A percentile compares a stretch with the other conserved stretches of the same genome.
phyloP scores from a whole-genome alignment of 2,329 filamentous ascomycete species.

The Lithohypha guttulata region DNA sequence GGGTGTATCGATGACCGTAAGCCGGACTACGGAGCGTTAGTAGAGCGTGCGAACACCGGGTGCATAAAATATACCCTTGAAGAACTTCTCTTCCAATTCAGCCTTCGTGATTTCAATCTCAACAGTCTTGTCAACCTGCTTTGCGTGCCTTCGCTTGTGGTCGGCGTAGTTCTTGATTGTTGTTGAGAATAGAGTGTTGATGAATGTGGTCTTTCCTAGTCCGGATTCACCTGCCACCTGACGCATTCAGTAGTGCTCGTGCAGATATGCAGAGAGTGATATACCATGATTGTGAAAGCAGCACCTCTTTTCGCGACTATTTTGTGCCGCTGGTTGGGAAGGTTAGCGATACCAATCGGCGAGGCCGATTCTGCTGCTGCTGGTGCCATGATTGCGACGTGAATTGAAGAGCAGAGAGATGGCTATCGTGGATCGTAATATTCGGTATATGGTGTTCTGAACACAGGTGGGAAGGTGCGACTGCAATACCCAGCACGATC shows the following conservation, averaged over 20 bases:
- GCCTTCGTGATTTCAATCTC: conserved; percentile 99
- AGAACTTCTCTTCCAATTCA: conserved; percentile 99
- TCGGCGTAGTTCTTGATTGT: conserved; percentile 99
- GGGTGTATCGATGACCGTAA: conserved; percentile 97
- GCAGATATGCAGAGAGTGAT: conserved; percentile 18
- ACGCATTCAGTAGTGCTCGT: conserved; percentile 13
- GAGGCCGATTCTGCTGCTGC: conserved; percentile 47
- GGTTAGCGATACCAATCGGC: conserved; percentile 64
- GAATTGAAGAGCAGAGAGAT: neutral
- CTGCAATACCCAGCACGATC: too few relatives aligned
- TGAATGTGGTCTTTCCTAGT: conserved; percentile 98
- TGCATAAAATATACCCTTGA: conserved; percentile 66
- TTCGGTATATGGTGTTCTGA: too few relatives aligned
- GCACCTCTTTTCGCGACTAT: conserved; percentile 77
- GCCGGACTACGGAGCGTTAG: conserved; percentile 55
- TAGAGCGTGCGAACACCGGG: conserved; percentile 11
- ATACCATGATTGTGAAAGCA: conserved; percentile 97
- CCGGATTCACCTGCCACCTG: conserved; percentile 97
- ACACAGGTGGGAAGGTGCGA: too few relatives aligned
- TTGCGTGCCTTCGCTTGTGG: conserved; percentile 97
- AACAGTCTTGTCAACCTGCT: conserved; percentile 99
- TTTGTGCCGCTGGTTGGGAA: conserved; percentile 63
- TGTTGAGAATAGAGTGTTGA: conserved; percentile 99
- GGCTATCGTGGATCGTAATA: too few relatives aligned
- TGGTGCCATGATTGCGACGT: conserved; percentile 34